These are phyloP conservation scores for Psilocybe subaeruginosa DNA, from an alignment of 768 basidiomycete species.

Conservation along the genomic window DNA sequence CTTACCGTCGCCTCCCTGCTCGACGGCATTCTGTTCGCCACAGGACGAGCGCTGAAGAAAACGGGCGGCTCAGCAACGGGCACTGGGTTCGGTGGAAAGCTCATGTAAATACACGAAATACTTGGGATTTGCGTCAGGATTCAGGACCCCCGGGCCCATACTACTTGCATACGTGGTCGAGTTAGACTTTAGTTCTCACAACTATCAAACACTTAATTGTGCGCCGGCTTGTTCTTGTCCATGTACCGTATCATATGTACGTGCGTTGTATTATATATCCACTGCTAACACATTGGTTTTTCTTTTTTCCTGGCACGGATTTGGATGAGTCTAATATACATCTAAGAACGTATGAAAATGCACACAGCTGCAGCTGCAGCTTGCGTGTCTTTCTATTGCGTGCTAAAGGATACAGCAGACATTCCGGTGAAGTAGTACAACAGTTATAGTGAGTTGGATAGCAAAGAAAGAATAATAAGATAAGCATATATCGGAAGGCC, in stretches of 20 bases:
- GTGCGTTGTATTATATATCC: conserved; percentile 32
- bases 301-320: not conserved
- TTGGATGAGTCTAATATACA: not conserved
- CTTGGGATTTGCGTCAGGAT: not conserved
- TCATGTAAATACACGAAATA: conserved; percentile 39
- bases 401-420: not conserved
- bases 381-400: not conserved
- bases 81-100: conserved; percentile 40
- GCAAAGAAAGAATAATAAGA: not conserved
- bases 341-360: no score
- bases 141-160: not conserved
- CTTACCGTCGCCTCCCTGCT: conserved; percentile 90
- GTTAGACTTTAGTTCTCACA: not conserved
- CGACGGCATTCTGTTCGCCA: conserved; percentile 86
- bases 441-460: not conserved
- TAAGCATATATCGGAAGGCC: not conserved
- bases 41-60: conserved; percentile 76
- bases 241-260: conserved; percentile 22
- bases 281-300: conserved; percentile 15
- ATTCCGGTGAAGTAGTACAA: not conserved
- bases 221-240: not conserved
- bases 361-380: no score
- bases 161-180: not conserved
- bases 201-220: not conserved
- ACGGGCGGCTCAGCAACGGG: conserved; percentile 29